Percentiles rank a stretch among this genome's conserved stretches.
These are phyloP conservation scores for Pleurotus djamor DNA, from an alignment of 768 basidiomycete species.

Conservation along the genomic window DNA sequence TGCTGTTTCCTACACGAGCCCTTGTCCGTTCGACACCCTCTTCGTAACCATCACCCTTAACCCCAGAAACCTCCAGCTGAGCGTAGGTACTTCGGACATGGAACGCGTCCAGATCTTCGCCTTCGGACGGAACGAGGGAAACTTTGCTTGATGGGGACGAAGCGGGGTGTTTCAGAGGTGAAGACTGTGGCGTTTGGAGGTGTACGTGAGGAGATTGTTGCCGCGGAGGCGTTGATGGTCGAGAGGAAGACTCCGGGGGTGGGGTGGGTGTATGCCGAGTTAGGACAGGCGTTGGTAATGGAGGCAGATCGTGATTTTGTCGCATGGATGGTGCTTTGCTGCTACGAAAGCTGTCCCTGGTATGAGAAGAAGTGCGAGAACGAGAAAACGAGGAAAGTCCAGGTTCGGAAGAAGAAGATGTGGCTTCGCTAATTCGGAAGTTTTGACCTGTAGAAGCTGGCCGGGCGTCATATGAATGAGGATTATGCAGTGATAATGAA, in stretches of 20 bases:
- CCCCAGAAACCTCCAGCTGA: constrained; percentile 84
- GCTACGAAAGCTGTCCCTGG: constrained; percentile 19
- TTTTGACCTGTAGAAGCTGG: constrained; percentile 25
- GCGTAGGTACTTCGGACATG: constrained; percentile 89
- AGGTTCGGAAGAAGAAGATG: constrained; percentile 5
- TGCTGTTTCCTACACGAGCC: constrained; percentile 56
- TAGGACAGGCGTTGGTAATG: constrained; percentile 25
- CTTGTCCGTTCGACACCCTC: constrained; percentile 94
- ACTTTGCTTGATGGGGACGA: constrained; percentile 43
- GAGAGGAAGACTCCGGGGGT: constrained; percentile 16
- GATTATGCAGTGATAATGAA: background rate
- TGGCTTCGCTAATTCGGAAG: constrained; percentile 24
- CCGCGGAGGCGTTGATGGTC: constrained; percentile 14
- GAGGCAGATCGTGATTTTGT: constrained; percentile 25
- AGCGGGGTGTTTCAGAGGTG: constrained; percentile 34
- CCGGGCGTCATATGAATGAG: constrained; percentile 27
- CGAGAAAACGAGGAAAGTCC: constrained; percentile 26
- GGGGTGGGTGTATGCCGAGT: constrained; percentile 21
- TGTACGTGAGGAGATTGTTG: constrained; percentile 17
- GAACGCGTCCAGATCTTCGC: constrained; percentile 80
- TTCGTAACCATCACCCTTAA: constrained; percentile 91
- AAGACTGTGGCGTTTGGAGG: constrained; percentile 19
- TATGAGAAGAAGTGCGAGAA: constrained; percentile 28
- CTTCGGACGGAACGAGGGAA: constrained; percentile 70
- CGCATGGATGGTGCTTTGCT: constrained; percentile 20